phyloP scores from a whole-genome alignment of 2,329 filamentous ascomycete species.

The Talaromyces islandicus region DNA sequence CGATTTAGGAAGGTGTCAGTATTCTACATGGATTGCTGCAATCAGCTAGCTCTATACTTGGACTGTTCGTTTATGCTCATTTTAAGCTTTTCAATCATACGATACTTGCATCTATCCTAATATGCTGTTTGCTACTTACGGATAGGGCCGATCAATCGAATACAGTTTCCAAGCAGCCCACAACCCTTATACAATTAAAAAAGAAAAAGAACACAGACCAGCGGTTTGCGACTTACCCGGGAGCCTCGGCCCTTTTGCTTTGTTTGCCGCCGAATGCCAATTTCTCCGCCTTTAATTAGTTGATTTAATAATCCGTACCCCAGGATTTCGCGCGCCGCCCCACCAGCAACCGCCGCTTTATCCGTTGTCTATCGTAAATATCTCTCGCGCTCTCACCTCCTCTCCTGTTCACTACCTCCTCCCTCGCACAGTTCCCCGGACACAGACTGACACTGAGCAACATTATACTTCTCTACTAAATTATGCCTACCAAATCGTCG shows the following conservation, averaged over 20 bases:
- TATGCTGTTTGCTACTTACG: too few relatives aligned
- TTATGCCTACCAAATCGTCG: constrained; percentile 66
- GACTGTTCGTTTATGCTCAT: too few relatives aligned
- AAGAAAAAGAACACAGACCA: too few relatives aligned
- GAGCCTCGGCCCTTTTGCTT: background rate
- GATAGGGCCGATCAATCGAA: too few relatives aligned
- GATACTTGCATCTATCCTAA: too few relatives aligned
- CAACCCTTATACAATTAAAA: too few relatives aligned
- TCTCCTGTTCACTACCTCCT: background rate
- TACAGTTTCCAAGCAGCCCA: too few relatives aligned
- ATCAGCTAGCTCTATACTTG: too few relatives aligned
- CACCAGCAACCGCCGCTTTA: background rate
- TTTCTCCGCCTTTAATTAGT: background rate
- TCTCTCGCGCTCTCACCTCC: background rate
- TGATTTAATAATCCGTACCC: background rate
- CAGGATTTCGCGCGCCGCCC: background rate
- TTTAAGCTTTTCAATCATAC: background rate
- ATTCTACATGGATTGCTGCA: too few relatives aligned
- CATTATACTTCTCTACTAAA: background rate
- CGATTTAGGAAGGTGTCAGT: too few relatives aligned
- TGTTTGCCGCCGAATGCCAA: background rate
- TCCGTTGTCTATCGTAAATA: background rate
- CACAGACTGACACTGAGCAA: background rate
- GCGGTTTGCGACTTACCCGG: constrained; percentile 1
- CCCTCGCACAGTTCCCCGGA: background rate